phyloP scores from a whole-genome alignment of 129 eudicot species.

The Daucus carota region DH1_v3.0 NC_030383.2:58153501-58154000 shows the following conservation, averaged over 20 bases:
- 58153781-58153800: constrained; percentile 9
- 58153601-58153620: neutral
- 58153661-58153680: neutral
- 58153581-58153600: constrained; percentile 23
- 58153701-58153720: neutral
- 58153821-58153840: constrained; percentile 12
- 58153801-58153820: constrained; percentile 13
- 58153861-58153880: neutral
- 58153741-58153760: neutral
- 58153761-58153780: neutral
- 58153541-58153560: constrained; percentile 34
- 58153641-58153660: neutral
- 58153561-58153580: constrained; percentile 15
- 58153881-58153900: neutral
- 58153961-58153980: constrained; percentile 6
- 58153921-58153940: neutral
- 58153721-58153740: neutral
- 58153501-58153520: constrained; percentile 30
- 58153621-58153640: neutral
- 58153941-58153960: neutral
- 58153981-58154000: neutral
- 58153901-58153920: neutral
- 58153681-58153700: neutral
- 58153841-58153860: neutral
- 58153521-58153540: constrained; percentile 25